Conservation (phyloP, 1,139 yeast species). For the Trichomonascaceae sp. region DNA sequence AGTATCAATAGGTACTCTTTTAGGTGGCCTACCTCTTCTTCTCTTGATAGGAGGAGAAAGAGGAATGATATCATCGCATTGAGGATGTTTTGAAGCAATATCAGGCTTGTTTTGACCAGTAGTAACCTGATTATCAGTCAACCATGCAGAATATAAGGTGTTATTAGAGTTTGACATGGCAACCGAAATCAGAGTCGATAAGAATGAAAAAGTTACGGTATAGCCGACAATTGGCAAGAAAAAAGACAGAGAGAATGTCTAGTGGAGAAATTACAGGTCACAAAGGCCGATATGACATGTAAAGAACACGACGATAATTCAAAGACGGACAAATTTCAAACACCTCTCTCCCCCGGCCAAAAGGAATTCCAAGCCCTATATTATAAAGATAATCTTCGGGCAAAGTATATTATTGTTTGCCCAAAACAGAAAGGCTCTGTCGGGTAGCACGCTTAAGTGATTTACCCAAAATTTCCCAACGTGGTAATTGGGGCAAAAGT, state of each 20-base stretch:
- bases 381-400: neutral
- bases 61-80: neutral
- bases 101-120: neutral
- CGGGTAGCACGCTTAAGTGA: neutral
- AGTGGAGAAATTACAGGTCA: neutral
- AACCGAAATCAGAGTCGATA: neutral
- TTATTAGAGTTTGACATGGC: neutral
- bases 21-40: constrained; percentile 25
- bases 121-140: neutral
- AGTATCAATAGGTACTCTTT: constrained; percentile 24
- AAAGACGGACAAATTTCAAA: too few species aligned
- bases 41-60: constrained; percentile 8
- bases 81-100: neutral
- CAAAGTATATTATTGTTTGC: neutral
- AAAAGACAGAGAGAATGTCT: neutral
- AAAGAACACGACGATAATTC: too few species aligned
- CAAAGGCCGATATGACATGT: neutral
- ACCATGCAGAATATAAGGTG: neutral
- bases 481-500: neutral
- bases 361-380: neutral
- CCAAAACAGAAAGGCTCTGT: neutral
- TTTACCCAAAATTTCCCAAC: neutral
- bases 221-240: neutral
- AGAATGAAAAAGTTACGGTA: too few species aligned
- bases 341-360: neutral